Evolutionary conservation across 225 moss, liverwort and hornwort species (phyloP).

Genomic region (Pseudisothecium myosuroides): DNA sequence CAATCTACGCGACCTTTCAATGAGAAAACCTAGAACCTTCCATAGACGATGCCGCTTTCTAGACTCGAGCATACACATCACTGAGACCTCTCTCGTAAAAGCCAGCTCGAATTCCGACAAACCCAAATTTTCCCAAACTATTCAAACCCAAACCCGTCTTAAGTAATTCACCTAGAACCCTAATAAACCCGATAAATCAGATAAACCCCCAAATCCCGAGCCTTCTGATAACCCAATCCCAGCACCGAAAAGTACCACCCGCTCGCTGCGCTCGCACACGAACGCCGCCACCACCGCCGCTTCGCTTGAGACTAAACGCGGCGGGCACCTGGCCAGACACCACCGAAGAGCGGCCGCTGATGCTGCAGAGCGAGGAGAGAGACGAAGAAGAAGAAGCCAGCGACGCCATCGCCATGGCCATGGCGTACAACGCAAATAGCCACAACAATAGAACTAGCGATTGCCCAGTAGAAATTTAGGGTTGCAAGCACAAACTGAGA

Average conservation of each 20-base stretch:
- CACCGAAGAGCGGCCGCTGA: slow-evolving; percentile 6
- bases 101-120: not conserved
- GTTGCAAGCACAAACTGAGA: not conserved
- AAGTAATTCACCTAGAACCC: not conserved
- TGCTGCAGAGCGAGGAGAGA: slow-evolving; percentile 12
- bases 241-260: slow-evolving; percentile 7
- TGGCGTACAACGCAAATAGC: not conserved
- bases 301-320: not conserved
- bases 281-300: not conserved
- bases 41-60: not conserved
- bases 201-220: not conserved
- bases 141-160: not conserved
- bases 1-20: not conserved
- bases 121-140: not conserved
- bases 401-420: not conserved
- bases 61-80: not conserved
- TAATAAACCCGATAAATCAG: no score
- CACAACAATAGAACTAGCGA: not conserved
- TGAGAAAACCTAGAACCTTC: not conserved
- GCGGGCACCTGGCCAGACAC: not conserved
- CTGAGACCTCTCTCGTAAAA: not conserved
- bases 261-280: slow-evolving; percentile 23
- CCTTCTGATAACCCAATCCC: not conserved
- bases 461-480: not conserved
- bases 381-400: not conserved